Conservation (phyloP, 2,329 filamentous ascomycete species). For the Eutypella sp. region DNA sequence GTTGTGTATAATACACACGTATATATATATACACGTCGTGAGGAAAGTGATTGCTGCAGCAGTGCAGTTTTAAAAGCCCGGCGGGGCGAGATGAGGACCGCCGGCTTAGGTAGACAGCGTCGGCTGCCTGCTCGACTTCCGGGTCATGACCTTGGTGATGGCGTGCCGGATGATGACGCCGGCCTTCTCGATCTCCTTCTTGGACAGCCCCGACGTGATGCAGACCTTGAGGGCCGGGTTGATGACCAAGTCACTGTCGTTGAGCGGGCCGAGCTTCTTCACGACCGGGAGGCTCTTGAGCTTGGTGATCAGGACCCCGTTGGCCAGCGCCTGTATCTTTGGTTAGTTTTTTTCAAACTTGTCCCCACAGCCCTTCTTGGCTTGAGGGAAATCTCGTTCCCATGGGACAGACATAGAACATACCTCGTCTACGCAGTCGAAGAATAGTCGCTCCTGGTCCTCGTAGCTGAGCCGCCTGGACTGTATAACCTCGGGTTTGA, state of each 20-base stretch:
- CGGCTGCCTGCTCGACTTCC: constrained; percentile 49
- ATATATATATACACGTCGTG: constrained; percentile 9
- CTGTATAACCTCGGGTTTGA: constrained; percentile 79
- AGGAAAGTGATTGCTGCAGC: too few species aligned
- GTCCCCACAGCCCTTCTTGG: too few species aligned
- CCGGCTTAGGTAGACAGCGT: constrained; percentile 31
- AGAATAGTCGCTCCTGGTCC: constrained; percentile 79
- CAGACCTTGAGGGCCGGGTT: constrained; percentile 86
- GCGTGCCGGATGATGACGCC: constrained; percentile 84
- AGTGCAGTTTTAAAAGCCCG: too few species aligned
- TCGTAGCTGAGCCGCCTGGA: constrained; percentile 61
- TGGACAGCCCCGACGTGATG: constrained; percentile 78
- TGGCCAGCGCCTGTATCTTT: constrained; percentile 63
- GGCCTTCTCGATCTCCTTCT: constrained; percentile 94
- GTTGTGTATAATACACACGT: too few species aligned
- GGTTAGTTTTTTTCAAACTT: constrained; percentile 7
- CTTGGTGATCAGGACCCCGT: constrained; percentile 83
- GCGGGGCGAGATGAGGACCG: too few species aligned
- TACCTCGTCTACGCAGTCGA: constrained; percentile 97
- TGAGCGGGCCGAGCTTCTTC: constrained; percentile 55
- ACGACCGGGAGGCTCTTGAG: constrained; percentile 73
- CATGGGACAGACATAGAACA: too few species aligned
- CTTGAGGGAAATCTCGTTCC: too few species aligned
- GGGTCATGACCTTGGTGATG: constrained; percentile 83
- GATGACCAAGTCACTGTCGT: constrained; percentile 65